Percentiles rank a stretch among this genome's conserved stretches.
Conservation (phyloP, 1,284 basidiomycete genomes). For the Coniferiporia weirii region DNA sequence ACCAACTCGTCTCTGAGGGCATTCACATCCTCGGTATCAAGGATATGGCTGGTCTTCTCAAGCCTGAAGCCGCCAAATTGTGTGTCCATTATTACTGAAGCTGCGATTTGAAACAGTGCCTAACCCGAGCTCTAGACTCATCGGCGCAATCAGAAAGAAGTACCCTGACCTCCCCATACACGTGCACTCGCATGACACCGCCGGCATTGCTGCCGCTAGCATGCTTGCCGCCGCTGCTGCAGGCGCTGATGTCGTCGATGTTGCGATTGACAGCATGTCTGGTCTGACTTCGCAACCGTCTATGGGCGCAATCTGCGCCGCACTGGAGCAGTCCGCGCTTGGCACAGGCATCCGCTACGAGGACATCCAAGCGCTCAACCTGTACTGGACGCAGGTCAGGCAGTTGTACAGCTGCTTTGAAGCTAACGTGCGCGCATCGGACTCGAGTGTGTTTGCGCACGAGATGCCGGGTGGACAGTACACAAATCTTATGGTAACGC, state of each 20-base stretch:
- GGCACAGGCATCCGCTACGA: constrained; percentile 98
- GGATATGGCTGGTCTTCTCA: constrained; percentile 99
- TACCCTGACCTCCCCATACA: constrained; percentile 98
- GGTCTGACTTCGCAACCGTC: constrained; percentile 98
- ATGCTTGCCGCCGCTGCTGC: constrained; percentile 96
- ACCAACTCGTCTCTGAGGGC: constrained; percentile 90
- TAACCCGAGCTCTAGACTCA: constrained; percentile 49
- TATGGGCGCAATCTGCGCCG: constrained; percentile 94
- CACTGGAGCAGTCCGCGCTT: constrained; percentile 91
- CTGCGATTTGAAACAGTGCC: constrained; percentile 9
- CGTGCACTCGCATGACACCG: constrained; percentile 99
- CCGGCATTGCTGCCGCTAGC: constrained; percentile 93
- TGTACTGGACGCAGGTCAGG: constrained; percentile 98
- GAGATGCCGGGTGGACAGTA: constrained; percentile 99
- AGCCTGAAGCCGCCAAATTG: constrained; percentile 90
- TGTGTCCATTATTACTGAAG: constrained; percentile 31
- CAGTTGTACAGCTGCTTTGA: constrained; percentile 96
- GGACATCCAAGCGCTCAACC: constrained; percentile 95
- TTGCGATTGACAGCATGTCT: constrained; percentile 99
- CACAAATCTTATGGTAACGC: constrained; percentile 83
- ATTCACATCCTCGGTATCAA: constrained; percentile 98
- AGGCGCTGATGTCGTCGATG: constrained; percentile 97
- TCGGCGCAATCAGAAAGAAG: constrained; percentile 91
- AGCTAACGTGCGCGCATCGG: constrained; percentile 95
- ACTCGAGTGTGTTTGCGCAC: constrained; percentile 97